Percentiles rank a stretch among this genome's conserved stretches.
These are phyloP conservation scores for Xylariales sp. DNA, from an alignment of 2,329 filamentous ascomycete species.

Conservation along the genomic window DNA sequence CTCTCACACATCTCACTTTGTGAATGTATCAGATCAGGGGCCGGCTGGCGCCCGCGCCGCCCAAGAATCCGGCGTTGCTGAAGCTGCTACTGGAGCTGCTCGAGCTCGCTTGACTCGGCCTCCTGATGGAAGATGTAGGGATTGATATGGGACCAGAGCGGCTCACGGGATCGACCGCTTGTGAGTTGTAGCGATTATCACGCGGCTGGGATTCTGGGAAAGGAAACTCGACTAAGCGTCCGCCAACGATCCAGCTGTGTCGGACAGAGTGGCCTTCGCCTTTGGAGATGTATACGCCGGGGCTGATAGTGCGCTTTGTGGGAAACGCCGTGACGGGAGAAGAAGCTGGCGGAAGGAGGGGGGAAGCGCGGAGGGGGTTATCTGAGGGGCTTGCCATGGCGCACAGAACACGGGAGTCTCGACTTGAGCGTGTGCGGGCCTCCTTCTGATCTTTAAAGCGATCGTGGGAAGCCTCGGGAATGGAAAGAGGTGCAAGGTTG, in stretches of 20 bases:
- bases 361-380: not conserved
- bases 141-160: too few relatives aligned
- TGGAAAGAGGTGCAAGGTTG: constrained; percentile 1
- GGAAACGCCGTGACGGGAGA: constrained; percentile 8
- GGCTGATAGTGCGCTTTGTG: constrained; percentile 6
- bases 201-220: not conserved
- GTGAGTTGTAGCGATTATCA: not conserved
- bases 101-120: too few relatives aligned
- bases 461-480: constrained; percentile 1
- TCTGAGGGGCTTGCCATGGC: constrained; percentile 4
- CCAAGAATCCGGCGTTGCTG: too few relatives aligned
- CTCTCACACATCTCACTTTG: too few relatives aligned
- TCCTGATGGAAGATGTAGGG: too few relatives aligned
- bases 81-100: too few relatives aligned
- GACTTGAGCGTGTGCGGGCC: not conserved
- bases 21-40: too few relatives aligned
- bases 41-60: too few relatives aligned
- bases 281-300: constrained; percentile 11
- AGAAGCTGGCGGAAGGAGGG: constrained; percentile 3
- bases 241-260: constrained; percentile 10
- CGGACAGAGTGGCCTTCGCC: constrained; percentile 9
- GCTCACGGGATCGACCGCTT: not conserved
- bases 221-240: constrained; percentile 9
- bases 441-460: too few relatives aligned
- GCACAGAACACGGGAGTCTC: constrained; percentile 4